Evolutionary conservation across 1,284 basidiomycete species (phyloP), one percentile per base, ranked within the genome.

Genomic region (Phlebopus sp.): DNA sequence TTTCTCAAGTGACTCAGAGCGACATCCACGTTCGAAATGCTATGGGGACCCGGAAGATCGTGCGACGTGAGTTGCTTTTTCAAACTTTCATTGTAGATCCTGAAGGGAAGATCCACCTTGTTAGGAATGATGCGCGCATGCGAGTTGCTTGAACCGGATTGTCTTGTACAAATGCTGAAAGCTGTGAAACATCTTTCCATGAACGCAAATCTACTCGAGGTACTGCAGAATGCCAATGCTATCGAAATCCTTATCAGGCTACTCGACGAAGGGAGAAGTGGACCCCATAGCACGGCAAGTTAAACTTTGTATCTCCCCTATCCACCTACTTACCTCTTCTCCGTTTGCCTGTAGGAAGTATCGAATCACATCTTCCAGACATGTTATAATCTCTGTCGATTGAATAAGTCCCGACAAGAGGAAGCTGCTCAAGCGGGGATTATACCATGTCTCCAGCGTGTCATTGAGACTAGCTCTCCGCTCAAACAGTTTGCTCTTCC

Each of bases 401-500:
- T 97, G 48, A 95, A 93, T 69, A 96, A 95, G 68, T 81, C 84
- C 2, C 77, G 94, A 47, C 96, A 98, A 68, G 96, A 98, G 69
- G 96, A 98, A 68, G 94, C 96, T 4, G 94, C 95, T 0, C 87
- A 94, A 59, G 92, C 92, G 3, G 96, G 94, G 11, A 91, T 97
- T 52, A 87, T 99, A 23, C 92, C 96, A 1, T 83, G 91, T 55
- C 77, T 99, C 34, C 90, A 93, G 66, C 82, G 84, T 3, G 86
- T 97, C 40, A 91, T 95, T 50, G 80, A 86, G 59, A 88, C 84
- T 10, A 89, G 82, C 51, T 96, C 93, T 14, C 95, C 92, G 0
- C 76, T 98, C 56, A 95, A 93, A 67, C 95, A 98, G 62, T 98
- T 98, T 60, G 96, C 96, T 0, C 74, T 99, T 41, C 96, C 96